Base-by-base conservation (phyloP, 192 early-diverging fungal genomes). In the Coemansia sp. region DNA sequence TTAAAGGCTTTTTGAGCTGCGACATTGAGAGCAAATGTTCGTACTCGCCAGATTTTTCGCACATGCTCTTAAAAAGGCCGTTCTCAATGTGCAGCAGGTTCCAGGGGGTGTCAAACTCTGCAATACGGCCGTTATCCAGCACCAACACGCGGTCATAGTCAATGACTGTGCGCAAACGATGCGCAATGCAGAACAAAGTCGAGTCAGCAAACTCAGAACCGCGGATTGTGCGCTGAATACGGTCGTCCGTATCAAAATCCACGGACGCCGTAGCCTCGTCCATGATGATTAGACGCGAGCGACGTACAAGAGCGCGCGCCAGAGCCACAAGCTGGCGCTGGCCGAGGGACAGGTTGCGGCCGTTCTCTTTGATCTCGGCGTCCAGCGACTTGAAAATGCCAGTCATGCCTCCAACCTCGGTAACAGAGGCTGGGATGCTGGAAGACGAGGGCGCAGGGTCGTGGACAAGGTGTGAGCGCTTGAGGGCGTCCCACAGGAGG, bases 251-350 rank as follows among this genome's bases (percentile, higher is more conserved):
- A 42, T 85, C 83, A 72, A 88, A 86, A 63, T 98, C 96, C 4
- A 95, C 91, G 3, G 85, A 86, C 9, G 91, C 95, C 0, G 95
- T 97, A 0, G 94, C 93, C 67, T 95, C 93, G 64, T 95, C 91
- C 82, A 94, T 76, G 44, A 95, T 84, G 42, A 95, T 86, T 18
- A 93, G 57, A 8, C 77, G 77, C 33, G 86, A 83, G 14, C 84
- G 76, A 12, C 88, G 84, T 22, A 94, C 73, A 58, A 93, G 81
- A 0, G 92, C 90, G 41, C 92, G 84, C 0, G 92, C 92, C 40
- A 94, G 78, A 52, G 87, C 87, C 7, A 94, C 65, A 26, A 94
- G 68, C 62, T 92, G 91, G 10, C 91, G 80, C 63, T 94, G 91
- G 2, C 92, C 92, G 38, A 91, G 80, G 8, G 86, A 88, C 43